phyloP scores from a whole-genome alignment of 2,329 filamentous ascomycete species.

The Calonectria naviculata region DNA sequence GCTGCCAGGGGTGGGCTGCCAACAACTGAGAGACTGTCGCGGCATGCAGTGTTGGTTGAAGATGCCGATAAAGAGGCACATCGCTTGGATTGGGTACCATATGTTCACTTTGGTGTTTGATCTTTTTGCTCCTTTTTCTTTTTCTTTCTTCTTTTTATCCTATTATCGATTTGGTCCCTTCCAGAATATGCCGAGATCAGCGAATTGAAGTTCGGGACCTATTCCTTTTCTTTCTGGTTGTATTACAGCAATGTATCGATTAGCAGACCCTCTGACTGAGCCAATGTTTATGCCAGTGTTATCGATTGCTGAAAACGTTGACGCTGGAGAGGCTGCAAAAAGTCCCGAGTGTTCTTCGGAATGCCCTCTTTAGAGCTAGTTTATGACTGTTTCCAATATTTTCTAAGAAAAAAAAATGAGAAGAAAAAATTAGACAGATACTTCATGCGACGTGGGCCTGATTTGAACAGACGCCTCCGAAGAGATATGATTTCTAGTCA shows the following conservation, averaged over 20 bases:
- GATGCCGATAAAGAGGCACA: neutral
- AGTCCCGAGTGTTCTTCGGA: neutral
- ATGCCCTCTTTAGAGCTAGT: neutral
- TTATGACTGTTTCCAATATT: neutral
- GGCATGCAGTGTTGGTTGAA: neutral
- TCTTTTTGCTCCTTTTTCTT: no score
- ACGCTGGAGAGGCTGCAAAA: slow-evolving; percentile 12
- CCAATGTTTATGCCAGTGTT: slow-evolving; percentile 14
- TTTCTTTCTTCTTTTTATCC: no score
- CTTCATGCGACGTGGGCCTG: neutral
- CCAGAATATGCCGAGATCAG: no score
- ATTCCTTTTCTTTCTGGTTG: no score
- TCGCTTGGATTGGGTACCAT: neutral
- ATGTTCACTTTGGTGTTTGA: neutral
- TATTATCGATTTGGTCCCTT: no score
- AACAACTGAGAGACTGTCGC: neutral
- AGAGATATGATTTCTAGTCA: neutral
- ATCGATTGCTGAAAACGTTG: slow-evolving; percentile 18
- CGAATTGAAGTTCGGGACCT: no score
- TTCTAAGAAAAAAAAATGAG: neutral
- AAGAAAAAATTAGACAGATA: neutral
- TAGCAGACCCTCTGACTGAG: slow-evolving; percentile 9
- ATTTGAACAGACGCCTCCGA: neutral
- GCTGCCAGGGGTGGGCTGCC: neutral
- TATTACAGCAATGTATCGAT: no score